Conservation (phyloP, 495 filamentous ascomycete species). For the Aspergillus panamensis region DNA sequence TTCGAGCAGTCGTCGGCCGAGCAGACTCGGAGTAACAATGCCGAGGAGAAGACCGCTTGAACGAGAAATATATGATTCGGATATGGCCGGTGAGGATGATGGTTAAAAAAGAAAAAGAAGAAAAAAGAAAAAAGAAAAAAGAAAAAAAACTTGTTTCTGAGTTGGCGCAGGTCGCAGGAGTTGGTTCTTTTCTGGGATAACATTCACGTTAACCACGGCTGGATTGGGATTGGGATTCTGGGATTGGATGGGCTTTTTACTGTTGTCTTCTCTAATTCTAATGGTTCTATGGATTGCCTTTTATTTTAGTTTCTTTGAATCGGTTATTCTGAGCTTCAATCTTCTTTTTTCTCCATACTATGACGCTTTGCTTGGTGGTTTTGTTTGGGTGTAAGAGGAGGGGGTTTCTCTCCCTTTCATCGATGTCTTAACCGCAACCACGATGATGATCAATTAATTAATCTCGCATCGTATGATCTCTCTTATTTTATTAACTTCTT, state of each 20-base stretch:
- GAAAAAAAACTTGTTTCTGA: neutral
- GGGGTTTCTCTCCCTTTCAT: no score
- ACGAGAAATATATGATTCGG: neutral
- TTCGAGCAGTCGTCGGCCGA: conserved; percentile 39
- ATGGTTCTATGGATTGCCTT: neutral
- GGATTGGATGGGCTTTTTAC: conserved; percentile 12
- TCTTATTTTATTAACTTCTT: no score
- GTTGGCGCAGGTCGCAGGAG: conserved; percentile 18
- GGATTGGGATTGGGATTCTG: conserved; percentile 12
- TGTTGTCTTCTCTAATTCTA: conserved; percentile 4
- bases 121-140: neutral
- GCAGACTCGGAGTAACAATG: conserved; percentile 1
- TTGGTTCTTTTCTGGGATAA: conserved; percentile 12
- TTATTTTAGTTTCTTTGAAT: neutral
- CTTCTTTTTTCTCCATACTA: no score
- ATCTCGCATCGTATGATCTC: no score
- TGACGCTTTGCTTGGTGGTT: no score
- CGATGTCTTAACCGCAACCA: no score
- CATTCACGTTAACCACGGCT: no score
- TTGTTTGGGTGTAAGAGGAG: no score
- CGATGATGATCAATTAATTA: no score
- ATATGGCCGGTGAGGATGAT: neutral
- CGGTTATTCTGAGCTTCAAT: neutral
- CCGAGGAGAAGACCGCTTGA: conserved; percentile 7
- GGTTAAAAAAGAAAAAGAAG: neutral